Conservation (phyloP, 2,329 filamentous ascomycete species). For the Sclerotinia sclerotiorum region DNA sequence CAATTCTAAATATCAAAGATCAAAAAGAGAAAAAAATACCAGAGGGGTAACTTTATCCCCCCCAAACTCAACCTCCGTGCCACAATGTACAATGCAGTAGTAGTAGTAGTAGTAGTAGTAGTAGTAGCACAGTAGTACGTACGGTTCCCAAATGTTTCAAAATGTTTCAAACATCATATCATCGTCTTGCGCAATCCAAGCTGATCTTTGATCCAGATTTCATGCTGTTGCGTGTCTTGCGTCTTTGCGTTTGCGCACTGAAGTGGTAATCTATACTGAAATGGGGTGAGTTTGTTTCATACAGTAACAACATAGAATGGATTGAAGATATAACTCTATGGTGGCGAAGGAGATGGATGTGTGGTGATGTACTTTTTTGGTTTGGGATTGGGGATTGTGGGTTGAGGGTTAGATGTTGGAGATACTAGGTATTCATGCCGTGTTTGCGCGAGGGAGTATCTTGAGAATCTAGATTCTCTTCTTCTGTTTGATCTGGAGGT, state of each 20-base stretch:
- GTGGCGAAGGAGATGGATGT: background rate
- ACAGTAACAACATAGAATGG: no score
- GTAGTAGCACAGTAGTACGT: background rate
- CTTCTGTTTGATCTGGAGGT: no score
- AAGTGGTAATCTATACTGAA: background rate
- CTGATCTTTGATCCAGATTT: conserved; percentile 10
- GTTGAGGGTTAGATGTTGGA: no score
- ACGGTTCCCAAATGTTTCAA: background rate
- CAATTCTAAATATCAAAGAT: no score
- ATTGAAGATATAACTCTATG: no score
- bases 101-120: no score
- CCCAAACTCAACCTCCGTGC: background rate
- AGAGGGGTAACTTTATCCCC: background rate
- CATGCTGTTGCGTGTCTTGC: no score
- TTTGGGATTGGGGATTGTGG: background rate
- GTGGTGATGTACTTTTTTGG: background rate
- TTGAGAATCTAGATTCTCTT: no score
- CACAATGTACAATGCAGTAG: background rate
- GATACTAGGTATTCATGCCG: background rate
- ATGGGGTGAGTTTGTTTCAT: no score
- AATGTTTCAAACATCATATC: background rate
- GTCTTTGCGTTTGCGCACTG: no score
- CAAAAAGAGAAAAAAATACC: background rate
- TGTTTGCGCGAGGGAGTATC: background rate
- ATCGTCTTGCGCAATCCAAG: conserved; percentile 18